Conservation (phyloP, 2,329 filamentous ascomycete genomes). For the Tolypocladium tropicale region DNA sequence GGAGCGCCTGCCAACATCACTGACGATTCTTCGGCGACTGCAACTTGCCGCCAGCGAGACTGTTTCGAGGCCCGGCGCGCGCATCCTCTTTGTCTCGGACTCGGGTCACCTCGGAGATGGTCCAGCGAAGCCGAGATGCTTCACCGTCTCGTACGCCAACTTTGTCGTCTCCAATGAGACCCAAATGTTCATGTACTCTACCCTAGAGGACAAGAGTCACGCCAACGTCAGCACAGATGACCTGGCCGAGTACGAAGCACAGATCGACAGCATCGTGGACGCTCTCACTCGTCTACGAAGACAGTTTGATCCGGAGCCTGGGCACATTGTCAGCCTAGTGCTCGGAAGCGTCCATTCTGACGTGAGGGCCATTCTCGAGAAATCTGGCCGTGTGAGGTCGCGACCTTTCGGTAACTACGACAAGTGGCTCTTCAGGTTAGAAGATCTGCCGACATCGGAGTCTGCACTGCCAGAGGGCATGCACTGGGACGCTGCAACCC, state of each 20-base stretch:
- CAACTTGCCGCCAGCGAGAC: conserved; percentile 40
- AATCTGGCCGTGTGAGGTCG: conserved; percentile 14
- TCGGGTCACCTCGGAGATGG: not conserved
- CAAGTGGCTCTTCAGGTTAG: conserved; percentile 48
- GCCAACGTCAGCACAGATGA: not conserved
- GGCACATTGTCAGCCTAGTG: conserved; percentile 21
- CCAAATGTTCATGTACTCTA: conserved; percentile 52
- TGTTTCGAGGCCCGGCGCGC: conserved; percentile 31
- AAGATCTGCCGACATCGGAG: conserved; percentile 28
- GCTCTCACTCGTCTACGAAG: conserved; percentile 17
- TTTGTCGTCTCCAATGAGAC: conserved; percentile 51
- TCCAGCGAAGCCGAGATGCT: conserved; percentile 12
- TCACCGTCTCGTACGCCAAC: conserved; percentile 53
- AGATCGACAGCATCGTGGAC: conserved; percentile 21
- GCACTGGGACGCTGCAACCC: conserved; percentile 41
- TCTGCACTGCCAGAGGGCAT: conserved; percentile 34
- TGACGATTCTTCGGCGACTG: conserved; percentile 52
- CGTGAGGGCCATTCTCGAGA: conserved; percentile 13
- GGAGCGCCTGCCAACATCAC: conserved; percentile 43
- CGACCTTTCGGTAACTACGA: conserved; percentile 26
- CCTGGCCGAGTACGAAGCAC: conserved; percentile 16
- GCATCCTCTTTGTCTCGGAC: conserved; percentile 27
- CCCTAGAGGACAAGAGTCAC: conserved; percentile 27
- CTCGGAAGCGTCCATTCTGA: conserved; percentile 22
- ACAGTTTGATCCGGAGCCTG: conserved; percentile 7